Base-by-base conservation (phyloP, 2,329 filamentous ascomycete genomes). In the Arthroderma sp. region DNA sequence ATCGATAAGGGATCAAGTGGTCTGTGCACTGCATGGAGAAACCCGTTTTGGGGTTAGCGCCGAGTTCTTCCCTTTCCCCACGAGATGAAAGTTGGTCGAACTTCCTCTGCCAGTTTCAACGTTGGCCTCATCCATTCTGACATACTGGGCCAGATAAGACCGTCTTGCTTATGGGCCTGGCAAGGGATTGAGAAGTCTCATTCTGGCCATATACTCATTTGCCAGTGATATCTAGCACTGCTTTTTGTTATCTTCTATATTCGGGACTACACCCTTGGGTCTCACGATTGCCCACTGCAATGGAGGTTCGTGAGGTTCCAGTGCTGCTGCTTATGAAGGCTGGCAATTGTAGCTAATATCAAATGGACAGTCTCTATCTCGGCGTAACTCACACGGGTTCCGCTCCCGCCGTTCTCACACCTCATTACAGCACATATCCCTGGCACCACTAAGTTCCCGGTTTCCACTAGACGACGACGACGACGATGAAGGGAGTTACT, bases 391-490 rank as follows among this genome's bases (percentile, higher is more conserved):
- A 23, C 62, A 63, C 33, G 60, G 64, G 65, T 72, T 72, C 61
- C 68, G 66, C 33, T 72, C 70, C 44, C 76, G 77, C 53, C 80
- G 81, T 58, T 83, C 80, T 54, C 79, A 81, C 63, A 79, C 79
- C 53, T 81, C 81, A 60, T 74, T 84, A 55, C 72, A 79, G 63
- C 77, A 81, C 64, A 75, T 83, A 60, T 82, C 81, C 44, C 74
- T 84, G n/a, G 79, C 81, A 63, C 81, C 81, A 39, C 73, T 84
- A 57, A 79, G 77, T 56, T 73, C 76, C 54, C 75, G 74, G 66
- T 80, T 79, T 63, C 77, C 76, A 19, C 74, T 79, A 64, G 77
- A 79, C 58, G 72, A 75, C 61, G 70, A 74, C 59, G 59, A 60
- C 35, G 68, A 71, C 33, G 63, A 70, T 31, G 61, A 59, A 31